These are phyloP conservation scores for Hygrocybe punicea DNA, from an alignment of 768 basidiomycete genomes.

Conservation along the genomic window DNA sequence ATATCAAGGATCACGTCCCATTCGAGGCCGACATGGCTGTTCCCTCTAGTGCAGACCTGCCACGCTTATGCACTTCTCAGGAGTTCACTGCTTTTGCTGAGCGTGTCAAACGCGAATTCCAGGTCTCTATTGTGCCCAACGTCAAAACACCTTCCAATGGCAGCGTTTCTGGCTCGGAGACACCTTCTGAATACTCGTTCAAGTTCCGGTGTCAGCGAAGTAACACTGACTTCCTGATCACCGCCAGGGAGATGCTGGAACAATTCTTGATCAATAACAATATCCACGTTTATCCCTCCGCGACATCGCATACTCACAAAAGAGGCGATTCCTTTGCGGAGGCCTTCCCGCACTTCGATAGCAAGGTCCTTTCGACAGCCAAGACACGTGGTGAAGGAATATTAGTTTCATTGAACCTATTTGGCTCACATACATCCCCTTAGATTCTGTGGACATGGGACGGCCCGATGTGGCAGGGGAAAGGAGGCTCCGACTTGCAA, in stretches of 20 bases:
- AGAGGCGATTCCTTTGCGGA: slow-evolving; percentile 91
- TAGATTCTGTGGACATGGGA: slow-evolving; percentile 76
- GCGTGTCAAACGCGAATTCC: slow-evolving; percentile 88
- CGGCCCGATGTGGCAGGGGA: slow-evolving; percentile 69
- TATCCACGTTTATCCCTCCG: slow-evolving; percentile 76
- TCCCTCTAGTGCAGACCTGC: slow-evolving; percentile 77
- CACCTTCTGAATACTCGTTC: slow-evolving; percentile 79
- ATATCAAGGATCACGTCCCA: slow-evolving; percentile 82
- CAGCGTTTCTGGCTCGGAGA: slow-evolving; percentile 48
- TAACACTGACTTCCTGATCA: slow-evolving; percentile 88
- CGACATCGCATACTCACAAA: slow-evolving; percentile 75
- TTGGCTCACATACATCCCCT: slow-evolving; percentile 10
- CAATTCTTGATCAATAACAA: slow-evolving; percentile 84
- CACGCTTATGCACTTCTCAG: slow-evolving; percentile 67
- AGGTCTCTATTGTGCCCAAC: slow-evolving; percentile 84
- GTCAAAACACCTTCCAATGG: slow-evolving; percentile 55
- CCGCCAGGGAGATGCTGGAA: slow-evolving; percentile 89
- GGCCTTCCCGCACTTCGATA: slow-evolving; percentile 94
- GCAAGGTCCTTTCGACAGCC: slow-evolving; percentile 83
- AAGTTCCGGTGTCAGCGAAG: slow-evolving; percentile 94
- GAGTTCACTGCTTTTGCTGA: slow-evolving; percentile 87
- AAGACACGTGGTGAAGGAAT: slow-evolving; percentile 56
- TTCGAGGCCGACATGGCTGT: slow-evolving; percentile 95
- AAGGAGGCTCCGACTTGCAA: slow-evolving; percentile 75
- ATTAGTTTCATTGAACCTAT: slow-evolving; percentile 7